Evolutionary conservation across 208 protist genomes (phyloP), one percentile per base, ranked within the genome.

Genomic region (Leishmania guyanensis): DNA sequence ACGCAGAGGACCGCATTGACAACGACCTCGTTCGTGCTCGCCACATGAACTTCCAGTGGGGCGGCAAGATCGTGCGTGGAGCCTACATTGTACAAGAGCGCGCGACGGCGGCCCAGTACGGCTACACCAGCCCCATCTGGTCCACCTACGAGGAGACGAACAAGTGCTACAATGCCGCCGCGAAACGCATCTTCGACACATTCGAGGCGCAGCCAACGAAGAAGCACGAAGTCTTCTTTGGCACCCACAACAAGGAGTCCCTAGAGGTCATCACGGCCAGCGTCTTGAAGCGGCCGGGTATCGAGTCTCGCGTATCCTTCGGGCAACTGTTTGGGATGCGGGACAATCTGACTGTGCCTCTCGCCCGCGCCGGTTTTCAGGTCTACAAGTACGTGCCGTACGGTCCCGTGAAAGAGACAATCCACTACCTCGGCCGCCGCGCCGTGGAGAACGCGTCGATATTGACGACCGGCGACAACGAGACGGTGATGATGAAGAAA

Each of bases 361-460:
- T 99, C 10, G 96, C 95, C 56, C 85, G 88, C 51, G 87, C 93
- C 2, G 94, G 94, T 26, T 98, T 95, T 70, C 85, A 90, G 66
- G 91, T 96, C 14, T 97, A 91, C 89, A 98, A 97, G 90, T 99
- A 99, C 92, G 89, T 99, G 16, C 98, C 98, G 10, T 99, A 99
- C 85, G 99, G 99, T 16, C 98, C 98, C 48, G 94, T 99, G 53
- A 72, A 90, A 65, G 96, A 99, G 84, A 98, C 98, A 12, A 90
- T 99, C 77, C 98, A 99, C 56, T 99, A 99, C 86, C 89, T 99
- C 43, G 92, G 98, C 60, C 93, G 98, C 66, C 89, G 98, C n/a
- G 96, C 96, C 12, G 90, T 99, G 75, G 98, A 99, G 89, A 99
- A 99, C 85, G 86, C 91, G 48, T 88, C 94, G 12, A 88, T 98